A percentile compares a stretch with the other conserved stretches of the same genome.
Conservation (phyloP, 2,329 filamentous ascomycete species). For the Trichoderma polysporum region DNA sequence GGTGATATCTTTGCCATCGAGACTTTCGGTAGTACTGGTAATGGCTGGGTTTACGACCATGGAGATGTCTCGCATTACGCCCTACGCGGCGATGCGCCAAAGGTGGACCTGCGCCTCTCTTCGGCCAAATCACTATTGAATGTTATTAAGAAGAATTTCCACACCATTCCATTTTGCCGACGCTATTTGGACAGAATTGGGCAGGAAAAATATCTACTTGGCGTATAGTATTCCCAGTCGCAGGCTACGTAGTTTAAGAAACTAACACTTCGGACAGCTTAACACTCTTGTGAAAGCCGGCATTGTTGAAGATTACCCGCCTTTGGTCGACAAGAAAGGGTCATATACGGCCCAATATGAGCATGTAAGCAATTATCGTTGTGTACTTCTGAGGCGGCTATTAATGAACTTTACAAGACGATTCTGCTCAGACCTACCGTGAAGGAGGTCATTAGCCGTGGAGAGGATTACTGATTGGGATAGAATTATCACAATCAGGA, state of each 20-base stretch:
- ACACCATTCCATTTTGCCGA: conserved; percentile 79
- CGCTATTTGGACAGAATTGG: conserved; percentile 81
- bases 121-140: conserved; percentile 77
- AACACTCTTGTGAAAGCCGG: conserved; percentile 76
- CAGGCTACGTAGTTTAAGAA: neutral
- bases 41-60: conserved; percentile 72
- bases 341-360: conserved; percentile 87
- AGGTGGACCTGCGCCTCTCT: conserved; percentile 57
- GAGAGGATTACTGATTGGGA: conserved; percentile 66
- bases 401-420: conserved; percentile 46
- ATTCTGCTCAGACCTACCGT: conserved; percentile 69
- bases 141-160: conserved; percentile 88
- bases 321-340: conserved; percentile 79
- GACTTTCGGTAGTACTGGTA: conserved; percentile 75
- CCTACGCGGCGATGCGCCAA: conserved; percentile 64
- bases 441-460: conserved; percentile 77
- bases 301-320: conserved; percentile 81
- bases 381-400: neutral
- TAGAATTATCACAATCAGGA: neutral
- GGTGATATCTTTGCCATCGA: conserved; percentile 81
- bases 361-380: conserved; percentile 61
- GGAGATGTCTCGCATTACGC: conserved; percentile 83
- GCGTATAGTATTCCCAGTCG: conserved; percentile 46
- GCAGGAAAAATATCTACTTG: conserved; percentile 85
- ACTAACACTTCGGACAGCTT: conserved; percentile 48